Evolutionary conservation across 2,329 filamentous ascomycete species (phyloP), one percentile per base, ranked within the genome.

Genomic region (Pseudogymnoascus verrucosus): DNA sequence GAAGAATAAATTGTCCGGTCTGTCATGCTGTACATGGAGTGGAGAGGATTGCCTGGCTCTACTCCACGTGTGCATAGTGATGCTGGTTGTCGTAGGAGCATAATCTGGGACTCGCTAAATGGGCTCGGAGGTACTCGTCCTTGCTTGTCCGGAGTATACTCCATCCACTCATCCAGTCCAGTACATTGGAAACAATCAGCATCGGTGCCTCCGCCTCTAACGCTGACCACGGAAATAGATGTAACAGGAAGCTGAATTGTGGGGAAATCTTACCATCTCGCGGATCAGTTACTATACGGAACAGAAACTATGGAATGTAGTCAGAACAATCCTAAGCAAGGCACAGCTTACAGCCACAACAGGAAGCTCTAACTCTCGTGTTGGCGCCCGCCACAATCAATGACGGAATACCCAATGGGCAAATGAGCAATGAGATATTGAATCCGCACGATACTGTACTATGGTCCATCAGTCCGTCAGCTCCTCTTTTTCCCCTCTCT

Each of bases 141-240:
- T 47, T 57, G 51, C 51, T 47, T 16, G 26, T 34, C 28, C 26
- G 47, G 47, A 54, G 47, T 31, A 51, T 44, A 16, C 47, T 10
- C 14, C 11, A 31, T 31, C 21, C 21, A 23, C 3, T 23, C 4
- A 23, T 31, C 28, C 28, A 31, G 21, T 31, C 28, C 28, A 31
- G 28, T 31, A 31, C 28, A 31, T 31, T 10, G 28, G 51, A n/a
- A 57, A 21, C 16, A 57, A 57, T 57, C 51, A 57, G 51, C 51
- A 57, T 57, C 51, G 51, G 51, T 57, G 51, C 28, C 51, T 57
- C 51, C 51, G 51, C 51, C 51, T 57, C 51, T 36, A 57, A 57
- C 51, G 51, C 51, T 57, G 28, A 57, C n/a, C 5, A 57, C 51
- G 51, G 51, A 36, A 57, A 36, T 34, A 57, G 51, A 19, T 57